Evolutionary conservation across 768 basidiomycete genomes (phyloP).

Genomic region (Psilocybe subaeruginosa): DNA sequence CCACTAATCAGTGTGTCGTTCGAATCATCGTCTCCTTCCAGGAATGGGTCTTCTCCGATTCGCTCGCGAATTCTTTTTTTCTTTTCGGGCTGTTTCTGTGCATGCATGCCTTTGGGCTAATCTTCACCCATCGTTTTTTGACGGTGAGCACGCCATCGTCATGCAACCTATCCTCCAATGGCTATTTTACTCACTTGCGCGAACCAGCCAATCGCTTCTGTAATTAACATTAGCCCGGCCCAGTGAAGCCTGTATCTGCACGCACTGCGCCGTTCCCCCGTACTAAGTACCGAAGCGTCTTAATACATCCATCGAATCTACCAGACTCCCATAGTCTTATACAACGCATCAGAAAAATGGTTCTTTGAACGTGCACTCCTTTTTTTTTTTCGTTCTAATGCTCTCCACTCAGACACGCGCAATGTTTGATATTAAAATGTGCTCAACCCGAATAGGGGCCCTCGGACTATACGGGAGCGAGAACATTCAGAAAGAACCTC

Average conservation of each 20-base stretch:
- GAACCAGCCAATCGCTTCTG: too few relatives aligned
- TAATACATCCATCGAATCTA: neutral
- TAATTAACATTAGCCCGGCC: too few relatives aligned
- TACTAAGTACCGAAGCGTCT: too few relatives aligned
- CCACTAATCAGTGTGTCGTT: neutral
- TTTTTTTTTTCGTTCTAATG: neutral
- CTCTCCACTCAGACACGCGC: too few relatives aligned
- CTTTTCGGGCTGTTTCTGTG: neutral
- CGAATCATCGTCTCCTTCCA: neutral
- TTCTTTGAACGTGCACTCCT: neutral
- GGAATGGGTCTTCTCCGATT: conserved; percentile 19
- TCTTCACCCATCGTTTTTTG: too few relatives aligned
- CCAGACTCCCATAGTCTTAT: neutral
- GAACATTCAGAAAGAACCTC: too few relatives aligned
- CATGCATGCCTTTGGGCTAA: neutral
- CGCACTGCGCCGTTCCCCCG: too few relatives aligned
- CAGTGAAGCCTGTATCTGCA: too few relatives aligned
- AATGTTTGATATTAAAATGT: too few relatives aligned
- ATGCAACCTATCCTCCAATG: conserved; percentile 2
- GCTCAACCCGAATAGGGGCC: neutral
- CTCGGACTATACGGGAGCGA: neutral
- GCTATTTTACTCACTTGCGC: too few relatives aligned
- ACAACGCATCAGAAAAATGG: neutral
- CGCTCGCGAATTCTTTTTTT: conserved; percentile 18
- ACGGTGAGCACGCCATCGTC: conserved; percentile 12